These are phyloP conservation scores for Azolla pinnata DNA, from an alignment of 75 land plant genomes.

Conservation along the genomic window DNA sequence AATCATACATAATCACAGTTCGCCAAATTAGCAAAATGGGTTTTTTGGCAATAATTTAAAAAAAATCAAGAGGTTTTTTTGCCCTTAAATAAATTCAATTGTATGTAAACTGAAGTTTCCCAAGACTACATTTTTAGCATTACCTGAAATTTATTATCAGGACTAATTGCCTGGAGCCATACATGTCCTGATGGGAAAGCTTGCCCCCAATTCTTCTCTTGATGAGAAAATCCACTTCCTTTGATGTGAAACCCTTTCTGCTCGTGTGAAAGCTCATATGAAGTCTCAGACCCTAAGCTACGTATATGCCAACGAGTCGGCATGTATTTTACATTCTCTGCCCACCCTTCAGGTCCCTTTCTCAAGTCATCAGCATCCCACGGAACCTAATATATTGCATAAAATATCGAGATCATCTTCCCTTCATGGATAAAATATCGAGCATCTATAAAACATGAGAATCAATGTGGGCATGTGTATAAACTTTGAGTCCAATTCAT, in stretches of 20 bases:
- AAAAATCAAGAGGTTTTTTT: too few relatives aligned
- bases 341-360: constrained; percentile 45
- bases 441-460: too few relatives aligned
- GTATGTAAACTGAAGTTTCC: background rate
- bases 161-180: constrained; percentile 32
- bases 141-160: constrained; percentile 32
- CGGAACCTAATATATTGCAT: constrained; percentile 11
- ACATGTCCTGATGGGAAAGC: constrained; percentile 38
- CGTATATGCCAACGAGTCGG: constrained; percentile 39
- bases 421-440: too few relatives aligned
- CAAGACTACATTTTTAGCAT: background rate
- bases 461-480: too few relatives aligned
- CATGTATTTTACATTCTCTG: constrained; percentile 17
- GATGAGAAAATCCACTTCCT: constrained; percentile 27
- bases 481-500: too few relatives aligned
- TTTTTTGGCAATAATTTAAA: too few relatives aligned
- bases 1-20: too few relatives aligned
- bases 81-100: background rate
- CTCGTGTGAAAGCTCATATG: constrained; percentile 18
- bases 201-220: constrained; percentile 43
- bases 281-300: constrained; percentile 30
- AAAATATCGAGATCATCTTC: too few relatives aligned
- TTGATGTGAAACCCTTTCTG: constrained; percentile 8
- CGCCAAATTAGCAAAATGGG: too few relatives aligned
- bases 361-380: constrained; percentile 25